Base-by-base conservation (phyloP, 2,329 filamentous ascomycete species). In the Pochonia chlamydosporia region DNA sequence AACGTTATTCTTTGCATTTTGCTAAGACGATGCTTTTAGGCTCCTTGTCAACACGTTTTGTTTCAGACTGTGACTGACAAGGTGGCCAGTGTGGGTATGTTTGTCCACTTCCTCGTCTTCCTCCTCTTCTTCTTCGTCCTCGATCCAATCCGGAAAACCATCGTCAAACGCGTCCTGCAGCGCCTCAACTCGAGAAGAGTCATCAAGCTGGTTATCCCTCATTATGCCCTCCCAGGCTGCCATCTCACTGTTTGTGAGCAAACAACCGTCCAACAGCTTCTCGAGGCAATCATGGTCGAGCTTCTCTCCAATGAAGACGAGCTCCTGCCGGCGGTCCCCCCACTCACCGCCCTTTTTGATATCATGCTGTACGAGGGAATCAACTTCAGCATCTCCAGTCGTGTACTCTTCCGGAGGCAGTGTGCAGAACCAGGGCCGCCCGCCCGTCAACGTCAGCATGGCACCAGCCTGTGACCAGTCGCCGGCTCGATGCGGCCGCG, bases 241-340 rank as follows among this genome's bases (percentile, higher is more conserved):
- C 58, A 75, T 77, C 62, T 89, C 85, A 0, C 60, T 60, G 20
- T 84, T 76, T n/a, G 73, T 72, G 3, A 89, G 60, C 21, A 88
- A 59, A 55, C 84, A 87, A 2, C 60, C 63, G 55, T 89, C 79
- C 3, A 89, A 60, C 28, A 74, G 60, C 4, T 61, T 63, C 21
- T 72, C 75, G 14, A 89, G 65, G 0, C 67, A 71, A 5, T 61
- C 57, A 2, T 70, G 57, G 43, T 86, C 72, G 13, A 89, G 69
- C 5, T 73, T 72, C 61, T 87, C 82, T 0, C 85, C 85, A 48
- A 89, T 88, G 50, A 89, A 85, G 3, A 89, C 85, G 6, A 89
- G 60, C 60, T 89, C 85, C 59, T 89, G 84, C 2, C 84, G 71
- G 1, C 84, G 72, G 54, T 89, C 85, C 1, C 82, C 84, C 82